Percentiles rank a stretch among this genome's conserved stretches.
Evolutionary conservation across 352 stramenopile species (phyloP).

Genomic region (Phytopythium montanum): DNA sequence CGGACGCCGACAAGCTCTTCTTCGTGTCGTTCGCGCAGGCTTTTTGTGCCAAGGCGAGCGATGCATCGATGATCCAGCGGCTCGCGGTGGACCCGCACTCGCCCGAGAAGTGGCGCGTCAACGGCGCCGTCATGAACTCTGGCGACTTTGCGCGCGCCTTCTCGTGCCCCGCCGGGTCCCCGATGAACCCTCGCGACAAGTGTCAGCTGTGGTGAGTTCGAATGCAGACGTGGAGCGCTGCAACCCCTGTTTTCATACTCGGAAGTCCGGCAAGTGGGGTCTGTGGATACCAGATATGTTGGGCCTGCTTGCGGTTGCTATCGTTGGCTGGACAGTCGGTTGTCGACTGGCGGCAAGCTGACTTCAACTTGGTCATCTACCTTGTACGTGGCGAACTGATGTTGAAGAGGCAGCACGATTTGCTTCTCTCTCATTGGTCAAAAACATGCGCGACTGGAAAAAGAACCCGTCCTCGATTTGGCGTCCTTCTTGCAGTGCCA

Average conservation of each 20-base stretch:
- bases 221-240: not conserved
- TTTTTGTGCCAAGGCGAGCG: conserved; percentile 63
- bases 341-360: no score
- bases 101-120: conserved; percentile 70
- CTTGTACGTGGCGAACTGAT: no score
- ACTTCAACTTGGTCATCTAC: not conserved
- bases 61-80: conserved; percentile 45
- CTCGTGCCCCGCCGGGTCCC: conserved; percentile 38
- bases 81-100: conserved; percentile 62
- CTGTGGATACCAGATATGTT: not conserved
- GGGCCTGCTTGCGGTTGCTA: not conserved
- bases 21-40: conserved; percentile 76
- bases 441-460: not conserved
- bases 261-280: not conserved
- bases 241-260: not conserved
- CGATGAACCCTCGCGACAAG: conserved; percentile 68
- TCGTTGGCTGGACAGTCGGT: not conserved
- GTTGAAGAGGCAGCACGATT: not conserved
- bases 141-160: conserved; percentile 62
- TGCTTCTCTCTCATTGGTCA: not conserved
- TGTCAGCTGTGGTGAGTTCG: conserved; percentile 71
- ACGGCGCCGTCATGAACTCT: conserved; percentile 77
- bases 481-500: not conserved
- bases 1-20: conserved; percentile 52
- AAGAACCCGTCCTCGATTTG: not conserved